phyloP scores from a whole-genome alignment of 2,329 filamentous ascomycete genomes.

The Penicillium brevicompactum region DNA sequence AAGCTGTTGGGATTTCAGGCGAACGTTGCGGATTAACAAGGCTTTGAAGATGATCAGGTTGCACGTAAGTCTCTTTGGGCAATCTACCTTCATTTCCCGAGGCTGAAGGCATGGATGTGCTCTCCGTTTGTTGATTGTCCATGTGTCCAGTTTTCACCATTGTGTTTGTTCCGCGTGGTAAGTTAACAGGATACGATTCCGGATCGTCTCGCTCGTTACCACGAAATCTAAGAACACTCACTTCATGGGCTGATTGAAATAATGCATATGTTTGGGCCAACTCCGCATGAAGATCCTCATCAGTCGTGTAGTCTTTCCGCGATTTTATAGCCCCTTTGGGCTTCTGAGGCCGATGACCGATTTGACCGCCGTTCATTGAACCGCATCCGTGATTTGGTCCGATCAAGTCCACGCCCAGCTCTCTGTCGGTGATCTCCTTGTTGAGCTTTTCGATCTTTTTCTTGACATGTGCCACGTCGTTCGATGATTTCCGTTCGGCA shows the following conservation, averaged over 20 bases:
- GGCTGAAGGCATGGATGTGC: constrained; percentile 31
- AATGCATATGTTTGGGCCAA: constrained; percentile 37
- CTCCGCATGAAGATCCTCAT: constrained; percentile 40
- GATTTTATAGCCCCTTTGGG: constrained; percentile 54
- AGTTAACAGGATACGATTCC: constrained; percentile 35
- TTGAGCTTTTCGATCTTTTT: constrained; percentile 93
- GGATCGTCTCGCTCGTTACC: constrained; percentile 42
- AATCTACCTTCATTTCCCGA: constrained; percentile 18
- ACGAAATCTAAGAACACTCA: constrained; percentile 37
- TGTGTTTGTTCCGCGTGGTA: constrained; percentile 23
- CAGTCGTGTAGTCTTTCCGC: constrained; percentile 14
- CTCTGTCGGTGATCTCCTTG: constrained; percentile 65
- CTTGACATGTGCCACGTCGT: constrained; percentile 86
- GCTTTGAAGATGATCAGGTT: neutral
- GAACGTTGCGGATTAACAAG: constrained; percentile 9
- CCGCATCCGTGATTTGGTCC: no score
- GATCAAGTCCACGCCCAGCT: no score
- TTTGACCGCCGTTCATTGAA: neutral
- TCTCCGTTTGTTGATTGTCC: constrained; percentile 21
- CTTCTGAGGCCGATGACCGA: constrained; percentile 26
- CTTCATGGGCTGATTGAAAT: constrained; percentile 37
- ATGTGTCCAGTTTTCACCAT: constrained; percentile 22
- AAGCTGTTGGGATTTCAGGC: neutral
- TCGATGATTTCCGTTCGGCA: constrained; percentile 87
- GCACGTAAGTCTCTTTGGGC: constrained; percentile 18